Conservation (phyloP, 352 stramenopile species). For the Pythium chondricola region DNA sequence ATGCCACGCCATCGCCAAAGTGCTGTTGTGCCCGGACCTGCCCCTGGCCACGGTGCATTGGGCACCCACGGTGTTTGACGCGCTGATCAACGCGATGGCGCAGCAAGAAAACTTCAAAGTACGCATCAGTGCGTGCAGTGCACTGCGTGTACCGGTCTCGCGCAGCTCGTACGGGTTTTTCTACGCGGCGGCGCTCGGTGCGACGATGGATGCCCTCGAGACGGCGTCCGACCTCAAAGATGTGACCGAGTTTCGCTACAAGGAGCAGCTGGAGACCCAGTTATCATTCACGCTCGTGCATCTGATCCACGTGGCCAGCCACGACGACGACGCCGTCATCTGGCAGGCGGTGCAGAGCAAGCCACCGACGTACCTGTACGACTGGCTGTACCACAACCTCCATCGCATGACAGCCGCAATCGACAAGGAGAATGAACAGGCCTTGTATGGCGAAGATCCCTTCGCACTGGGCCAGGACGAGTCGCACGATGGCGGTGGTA, state of each 20-base stretch:
- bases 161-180: slow-evolving; percentile 70
- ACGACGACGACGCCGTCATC: slow-evolving; percentile 68
- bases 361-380: slow-evolving; percentile 72
- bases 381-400: slow-evolving; percentile 84
- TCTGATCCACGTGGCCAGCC: slow-evolving; percentile 63
- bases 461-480: slow-evolving; percentile 6
- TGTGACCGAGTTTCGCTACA: slow-evolving; percentile 88
- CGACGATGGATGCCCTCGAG: slow-evolving; percentile 75
- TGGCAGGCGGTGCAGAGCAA: slow-evolving; percentile 63
- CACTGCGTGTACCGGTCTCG: slow-evolving; percentile 60
- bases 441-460: slow-evolving; percentile 17
- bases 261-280: slow-evolving; percentile 83
- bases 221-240: slow-evolving; percentile 81
- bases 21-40: slow-evolving; percentile 71
- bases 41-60: slow-evolving; percentile 70
- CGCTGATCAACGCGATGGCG: slow-evolving; percentile 61
- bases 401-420: slow-evolving; percentile 74
- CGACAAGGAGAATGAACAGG: slow-evolving; percentile 41
- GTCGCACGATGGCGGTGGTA: slow-evolving; percentile 9
- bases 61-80: slow-evolving; percentile 71
- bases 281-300: slow-evolving; percentile 83
- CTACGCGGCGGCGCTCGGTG: slow-evolving; percentile 52
- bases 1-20: slow-evolving; percentile 83
- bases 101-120: slow-evolving; percentile 90
- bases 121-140: slow-evolving; percentile 76